Base-by-base conservation (phyloP, 129 eudicot genomes). In the Centrapalus pauciflorus region DNA sequence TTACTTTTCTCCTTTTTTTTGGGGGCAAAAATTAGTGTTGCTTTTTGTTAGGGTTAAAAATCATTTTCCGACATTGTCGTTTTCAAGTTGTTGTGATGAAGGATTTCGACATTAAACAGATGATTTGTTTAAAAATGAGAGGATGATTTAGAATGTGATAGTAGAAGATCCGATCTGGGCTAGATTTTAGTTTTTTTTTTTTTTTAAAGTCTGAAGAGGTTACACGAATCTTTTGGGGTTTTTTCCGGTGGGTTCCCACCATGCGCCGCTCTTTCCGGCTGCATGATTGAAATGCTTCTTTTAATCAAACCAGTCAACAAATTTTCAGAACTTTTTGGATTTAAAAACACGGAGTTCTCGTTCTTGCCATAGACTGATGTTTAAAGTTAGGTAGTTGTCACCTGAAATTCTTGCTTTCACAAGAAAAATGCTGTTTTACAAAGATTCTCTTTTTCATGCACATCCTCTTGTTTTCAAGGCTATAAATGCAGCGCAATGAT, bases 141-240 rank as follows among this genome's bases (percentile, higher is more conserved):
- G 0, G 2, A 0, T 45, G 57, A 45, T 14, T 5, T 19, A 34
- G 35, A 60, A 7, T 64, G 27, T 20, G 3, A 46, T 33, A 9
- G 24, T 28, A 43, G 27, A 17, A 64, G 70, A 66, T 66, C 71
- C 17, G 71, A 65, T 65, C 55, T 46, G 70, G 69, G 2, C n/a
- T 64, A 12, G 56, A 41, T 61, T 20, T 61, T 52, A 61, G 7
- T 61, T 16, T 7, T 43, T 28, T 41, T 41, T n/a, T n/a, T n/a
- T n/a, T n/a, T n/a, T n/a, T n/a, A n/a, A n/a, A n/a, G n/a, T n/a
- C n/a, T n/a, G n/a, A n/a, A n/a, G n/a, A n/a, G n/a, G n/a, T n/a
- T n/a, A n/a, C n/a, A 28, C 11, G 41, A 29, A 51, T 67, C 38
- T 33, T 9, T 10, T 14, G 25, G 4, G 52, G 40, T 10, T 29